Evolutionary conservation across 1,139 yeast species (phyloP), one percentile per base, ranked within the genome.

Genomic region (Saccharomycopsis crataegensis): DNA sequence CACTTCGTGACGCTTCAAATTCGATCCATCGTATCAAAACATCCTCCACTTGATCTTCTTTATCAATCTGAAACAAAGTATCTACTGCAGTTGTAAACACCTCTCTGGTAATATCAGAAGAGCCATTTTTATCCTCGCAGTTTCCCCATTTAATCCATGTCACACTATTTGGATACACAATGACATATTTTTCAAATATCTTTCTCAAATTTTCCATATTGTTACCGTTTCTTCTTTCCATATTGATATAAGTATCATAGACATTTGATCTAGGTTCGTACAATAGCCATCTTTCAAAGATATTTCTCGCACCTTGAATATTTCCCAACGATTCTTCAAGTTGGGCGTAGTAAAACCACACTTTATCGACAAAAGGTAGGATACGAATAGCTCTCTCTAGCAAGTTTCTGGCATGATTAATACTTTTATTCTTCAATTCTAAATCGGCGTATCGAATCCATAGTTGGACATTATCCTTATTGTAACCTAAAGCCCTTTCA

Each of bases 321-420:
- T 88, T 83, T 48, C 82, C 82, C 47, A 90, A 68, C 1, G 86
- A 77, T 66, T 91, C 98, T 67, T 90, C 98, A 14, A 93, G 78
- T 45, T 86, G 83, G 4, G 87, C 83, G 60, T 86, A 86, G 56
- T 84, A 75, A 63, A 79, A 88, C 98, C 98, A 93, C 36, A 93
- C 70, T 65, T 91, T 91, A 61, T 85, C 93, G 4, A 86, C 82
- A 38, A 88, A 70, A 0, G 98, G 98, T 16, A 91, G 69, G 0
- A 80, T 68, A 1, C 83, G 77, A 0, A 87, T 82, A 0, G 91
- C 96, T 43, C 98, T 70, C 55, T 89, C 93, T 45, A 93, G 71
- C 37, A 93, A 62, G 64, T 91, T 91, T 58, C 97, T 71, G 0
- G 98, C 98, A 69, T 91, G 97, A 64, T 89, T 89, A 53, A 89